Conservation (phyloP, 1,139 yeast genomes). For the Candida sanyaensis region DNA sequence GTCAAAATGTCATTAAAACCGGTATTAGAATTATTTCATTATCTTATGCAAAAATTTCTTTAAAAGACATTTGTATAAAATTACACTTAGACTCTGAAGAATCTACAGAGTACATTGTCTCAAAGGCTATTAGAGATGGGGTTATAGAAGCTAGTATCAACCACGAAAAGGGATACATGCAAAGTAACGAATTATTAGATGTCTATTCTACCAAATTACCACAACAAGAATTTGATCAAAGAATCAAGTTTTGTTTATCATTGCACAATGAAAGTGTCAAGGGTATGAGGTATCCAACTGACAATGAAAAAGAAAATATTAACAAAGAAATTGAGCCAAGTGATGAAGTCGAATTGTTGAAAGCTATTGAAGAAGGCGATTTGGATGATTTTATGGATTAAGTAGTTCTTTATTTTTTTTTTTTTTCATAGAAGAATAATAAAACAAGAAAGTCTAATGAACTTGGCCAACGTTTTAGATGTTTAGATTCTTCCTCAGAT, state of each 20-base stretch:
- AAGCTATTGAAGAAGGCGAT: constrained; percentile 52
- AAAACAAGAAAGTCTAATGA: too few relatives aligned
- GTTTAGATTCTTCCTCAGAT: background rate
- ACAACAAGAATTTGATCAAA: constrained; percentile 84
- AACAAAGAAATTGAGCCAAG: constrained; percentile 31
- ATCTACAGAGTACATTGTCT: constrained; percentile 94
- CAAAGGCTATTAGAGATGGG: constrained; percentile 96
- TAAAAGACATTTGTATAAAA: constrained; percentile 88
- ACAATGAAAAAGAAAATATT: constrained; percentile 35
- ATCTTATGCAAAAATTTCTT: constrained; percentile 86
- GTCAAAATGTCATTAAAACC: constrained; percentile 97
- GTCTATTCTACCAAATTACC: constrained; percentile 88
- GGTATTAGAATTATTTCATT: constrained; percentile 94
- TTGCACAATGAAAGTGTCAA: constrained; percentile 91
- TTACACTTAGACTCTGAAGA: constrained; percentile 92
- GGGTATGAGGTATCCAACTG: constrained; percentile 88
- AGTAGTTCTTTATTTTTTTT: constrained; percentile 1
- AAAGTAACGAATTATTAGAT: constrained; percentile 83
- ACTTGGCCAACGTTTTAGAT: too few relatives aligned
- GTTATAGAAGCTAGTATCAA: constrained; percentile 95
- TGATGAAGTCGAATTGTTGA: constrained; percentile 47
- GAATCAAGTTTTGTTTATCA: constrained; percentile 88
- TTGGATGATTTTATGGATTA: constrained; percentile 53
- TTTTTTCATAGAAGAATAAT: background rate
- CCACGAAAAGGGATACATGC: constrained; percentile 90